phyloP scores from a whole-genome alignment of 2,329 filamentous ascomycete genomes.

The Bipolaris gigantea region DNA sequence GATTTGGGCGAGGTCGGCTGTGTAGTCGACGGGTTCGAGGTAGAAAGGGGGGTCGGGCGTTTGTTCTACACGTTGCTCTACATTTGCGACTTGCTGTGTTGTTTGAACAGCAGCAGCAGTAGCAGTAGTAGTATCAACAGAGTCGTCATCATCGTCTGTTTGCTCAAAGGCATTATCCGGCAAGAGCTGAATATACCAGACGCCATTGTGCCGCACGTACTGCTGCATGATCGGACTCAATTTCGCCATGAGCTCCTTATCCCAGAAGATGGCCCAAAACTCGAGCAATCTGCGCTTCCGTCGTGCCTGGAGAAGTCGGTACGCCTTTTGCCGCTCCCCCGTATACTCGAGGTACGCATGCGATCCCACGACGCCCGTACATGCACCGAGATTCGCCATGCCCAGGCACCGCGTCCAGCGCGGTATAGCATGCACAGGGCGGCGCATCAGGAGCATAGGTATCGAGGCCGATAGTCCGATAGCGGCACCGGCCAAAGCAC shows the following conservation, averaged over 20 bases:
- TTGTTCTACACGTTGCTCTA: neutral
- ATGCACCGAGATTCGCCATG: conserved; percentile 31
- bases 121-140: neutral
- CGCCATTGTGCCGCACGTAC: conserved; percentile 31
- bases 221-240: conserved; percentile 30
- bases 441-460: conserved; percentile 25
- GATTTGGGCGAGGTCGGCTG: conserved; percentile 21
- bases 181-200: conserved; percentile 29
- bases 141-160: conserved; percentile 18
- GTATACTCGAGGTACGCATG: conserved; percentile 35
- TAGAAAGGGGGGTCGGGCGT: conserved; percentile 19
- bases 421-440: conserved; percentile 20
- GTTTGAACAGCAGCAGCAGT: neutral
- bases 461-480: conserved; percentile 27
- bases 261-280: conserved; percentile 32
- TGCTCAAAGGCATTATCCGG: conserved; percentile 21
- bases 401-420: conserved; percentile 29
- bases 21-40: conserved; percentile 24
- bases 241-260: conserved; percentile 28
- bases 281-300: conserved; percentile 24
- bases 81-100: neutral
- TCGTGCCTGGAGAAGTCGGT: conserved; percentile 18
- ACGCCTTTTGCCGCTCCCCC: conserved; percentile 31
- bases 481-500: conserved; percentile 26
- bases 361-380: conserved; percentile 24